A percentile compares a stretch with the other conserved stretches of the same genome.
Conservation (phyloP, 2,329 filamentous ascomycete genomes). For the Colletotrichum gloeosporioides region DNA sequence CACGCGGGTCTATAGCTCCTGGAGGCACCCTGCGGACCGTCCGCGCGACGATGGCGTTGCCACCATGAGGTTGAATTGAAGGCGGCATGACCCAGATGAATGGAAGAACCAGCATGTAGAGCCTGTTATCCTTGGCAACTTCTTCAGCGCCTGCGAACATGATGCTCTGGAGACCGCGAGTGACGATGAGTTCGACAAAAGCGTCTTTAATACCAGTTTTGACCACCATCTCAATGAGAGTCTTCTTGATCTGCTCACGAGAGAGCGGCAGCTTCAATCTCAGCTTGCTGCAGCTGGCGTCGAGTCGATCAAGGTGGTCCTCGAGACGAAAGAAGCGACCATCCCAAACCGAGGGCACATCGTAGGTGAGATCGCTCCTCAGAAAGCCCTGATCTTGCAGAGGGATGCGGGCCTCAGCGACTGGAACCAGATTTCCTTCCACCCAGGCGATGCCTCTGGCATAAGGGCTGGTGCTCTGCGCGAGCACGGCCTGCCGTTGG, state of each 20-base stretch:
- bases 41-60: conserved; percentile 47
- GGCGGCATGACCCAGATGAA: conserved; percentile 58
- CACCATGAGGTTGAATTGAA: conserved; percentile 42
- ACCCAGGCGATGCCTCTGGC: conserved; percentile 54
- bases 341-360: conserved; percentile 57
- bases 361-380: conserved; percentile 57
- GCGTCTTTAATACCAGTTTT: conserved; percentile 53
- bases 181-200: conserved; percentile 57
- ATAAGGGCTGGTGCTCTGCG: conserved; percentile 35
- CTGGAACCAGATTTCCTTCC: conserved; percentile 44
- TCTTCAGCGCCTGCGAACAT: conserved; percentile 38
- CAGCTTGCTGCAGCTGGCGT: conserved; percentile 49
- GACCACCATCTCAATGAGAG: conserved; percentile 48
- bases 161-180: conserved; percentile 49
- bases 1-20: conserved; percentile 52
- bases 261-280: conserved; percentile 47
- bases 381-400: conserved; percentile 57
- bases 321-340: conserved; percentile 57
- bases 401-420: conserved; percentile 53
- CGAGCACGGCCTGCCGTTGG: neutral
- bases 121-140: conserved; percentile 36
- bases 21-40: conserved; percentile 50
- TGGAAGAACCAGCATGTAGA: conserved; percentile 54
- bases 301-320: conserved; percentile 50
- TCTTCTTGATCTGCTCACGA: conserved; percentile 40